Percentiles rank a stretch among this genome's conserved stretches.
phyloP scores from a whole-genome alignment of 805 yeast genomes.

The Candida dajiaensis region DNA sequence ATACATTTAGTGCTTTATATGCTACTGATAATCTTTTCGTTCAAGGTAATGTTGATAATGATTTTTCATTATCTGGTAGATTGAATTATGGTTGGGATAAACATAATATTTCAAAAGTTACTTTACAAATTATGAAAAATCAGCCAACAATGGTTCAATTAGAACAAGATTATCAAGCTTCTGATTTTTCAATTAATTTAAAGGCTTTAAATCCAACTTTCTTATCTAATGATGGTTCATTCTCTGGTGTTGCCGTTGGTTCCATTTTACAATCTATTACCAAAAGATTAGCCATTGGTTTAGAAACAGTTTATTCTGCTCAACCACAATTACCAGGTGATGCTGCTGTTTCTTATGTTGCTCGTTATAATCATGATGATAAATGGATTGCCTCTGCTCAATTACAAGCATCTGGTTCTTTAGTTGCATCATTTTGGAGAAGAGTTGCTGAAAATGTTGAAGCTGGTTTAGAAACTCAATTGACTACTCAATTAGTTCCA shows the following conservation, averaged over 20 bases:
- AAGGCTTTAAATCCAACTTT: slow-evolving; percentile 88
- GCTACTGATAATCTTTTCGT: slow-evolving; percentile 80
- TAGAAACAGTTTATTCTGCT: slow-evolving; percentile 84
- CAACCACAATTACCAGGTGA: slow-evolving; percentile 79
- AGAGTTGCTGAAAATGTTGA: slow-evolving; percentile 88
- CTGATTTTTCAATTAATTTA: slow-evolving; percentile 82
- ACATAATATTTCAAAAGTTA: slow-evolving; percentile 70
- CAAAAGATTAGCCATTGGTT: slow-evolving; percentile 77
- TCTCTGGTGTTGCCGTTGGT: slow-evolving; percentile 90
- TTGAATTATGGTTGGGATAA: slow-evolving; percentile 87
- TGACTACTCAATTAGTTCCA: slow-evolving; percentile 72
- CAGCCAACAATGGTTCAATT: slow-evolving; percentile 93
- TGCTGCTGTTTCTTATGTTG: slow-evolving; percentile 83
- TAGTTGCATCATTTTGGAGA: slow-evolving; percentile 90
- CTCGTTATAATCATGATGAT: slow-evolving; percentile 80
- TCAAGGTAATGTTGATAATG: slow-evolving; percentile 91
- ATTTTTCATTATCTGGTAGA: slow-evolving; percentile 79
- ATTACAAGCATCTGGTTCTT: slow-evolving; percentile 86
- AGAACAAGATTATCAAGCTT: slow-evolving; percentile 92
- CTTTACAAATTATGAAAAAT: slow-evolving; percentile 79
- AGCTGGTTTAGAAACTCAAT: slow-evolving; percentile 86
- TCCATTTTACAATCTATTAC: slow-evolving; percentile 87
- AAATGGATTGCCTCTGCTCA: slow-evolving; percentile 90
- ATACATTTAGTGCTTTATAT: slow-evolving; percentile 84
- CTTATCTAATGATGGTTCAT: slow-evolving; percentile 51